Evolutionary conservation across 805 yeast species (phyloP), one percentile per base, ranked within the genome.

Genomic region (Yamadazyma sp.): DNA sequence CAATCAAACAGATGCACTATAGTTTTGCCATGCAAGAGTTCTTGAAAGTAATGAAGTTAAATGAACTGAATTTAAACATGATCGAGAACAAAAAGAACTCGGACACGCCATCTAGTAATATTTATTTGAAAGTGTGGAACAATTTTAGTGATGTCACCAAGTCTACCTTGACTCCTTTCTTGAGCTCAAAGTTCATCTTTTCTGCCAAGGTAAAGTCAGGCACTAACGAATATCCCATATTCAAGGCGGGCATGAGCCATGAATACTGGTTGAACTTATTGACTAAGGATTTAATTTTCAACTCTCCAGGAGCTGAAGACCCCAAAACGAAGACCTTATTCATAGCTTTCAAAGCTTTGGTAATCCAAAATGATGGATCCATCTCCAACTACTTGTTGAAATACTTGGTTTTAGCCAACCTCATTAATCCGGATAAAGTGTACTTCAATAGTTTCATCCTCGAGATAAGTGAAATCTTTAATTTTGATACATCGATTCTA

Each of bases 21-120:
- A 96, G 96, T 0, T 84, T 77, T 57, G 84, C 91, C 0, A 86
- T 93, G 77, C 99, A 93, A 56, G 93, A 88, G 45, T 80, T 82
- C 33, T 61, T 93, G 35, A 79, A 79, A 46, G 72, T 78, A 11
- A 70, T 88, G 53, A 80, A 75, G 2, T 59, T 80, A 15, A 64
- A 60, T 29, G 47, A 47, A 2, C 44, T 46, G 12, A 52, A 60
- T 2, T 38, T 55, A 8, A 45, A 43, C 14, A 41, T 53, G 1
- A n/a, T n/a, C n/a, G n/a, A n/a, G n/a, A 20, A 13, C 21, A 19
- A 15, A 25, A 21, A 19, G 8, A 24, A 19, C 18, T 8, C 15
- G 3, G n/a, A 14, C 13, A 16, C 18, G 8, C 39, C 11, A 44
- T 50, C 18, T 51, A 53, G 30, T 56, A 54, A 11, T 27, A 49